A percentile compares a stretch with the other conserved stretches of the same genome.
Conservation (phyloP, 2,329 filamentous ascomycete species). For the Pseudogymnoascus sp. region DNA sequence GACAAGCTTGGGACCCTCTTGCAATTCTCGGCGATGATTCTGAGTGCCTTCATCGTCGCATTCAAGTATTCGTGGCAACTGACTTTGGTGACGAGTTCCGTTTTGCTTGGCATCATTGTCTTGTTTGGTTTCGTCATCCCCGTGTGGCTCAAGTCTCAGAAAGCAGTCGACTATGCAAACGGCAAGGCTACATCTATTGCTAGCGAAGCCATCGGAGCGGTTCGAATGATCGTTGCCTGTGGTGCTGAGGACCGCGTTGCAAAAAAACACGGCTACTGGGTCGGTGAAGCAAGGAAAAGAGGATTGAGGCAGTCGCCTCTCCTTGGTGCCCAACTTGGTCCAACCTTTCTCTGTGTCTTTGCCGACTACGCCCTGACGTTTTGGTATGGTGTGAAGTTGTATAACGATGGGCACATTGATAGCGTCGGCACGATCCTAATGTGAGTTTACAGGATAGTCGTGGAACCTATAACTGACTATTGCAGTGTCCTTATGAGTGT, state of each 20-base stretch:
- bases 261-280: conserved; percentile 46
- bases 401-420: conserved; percentile 38
- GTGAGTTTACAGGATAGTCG: conserved; percentile 30
- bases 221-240: conserved; percentile 56
- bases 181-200: conserved; percentile 51
- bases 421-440: conserved; percentile 47
- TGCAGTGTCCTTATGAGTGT: conserved; percentile 39
- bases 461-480: background rate
- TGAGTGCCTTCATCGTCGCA: conserved; percentile 46
- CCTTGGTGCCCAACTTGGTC: conserved; percentile 44
- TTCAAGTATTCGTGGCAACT: conserved; percentile 52
- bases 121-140: conserved; percentile 43
- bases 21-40: conserved; percentile 46
- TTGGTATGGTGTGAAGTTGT: conserved; percentile 53
- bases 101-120: conserved; percentile 48
- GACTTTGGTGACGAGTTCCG: conserved; percentile 49
- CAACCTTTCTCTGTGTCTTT: conserved; percentile 33
- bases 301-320: conserved; percentile 44
- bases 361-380: conserved; percentile 51
- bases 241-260: conserved; percentile 50
- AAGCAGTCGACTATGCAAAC: conserved; percentile 41
- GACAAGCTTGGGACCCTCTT: conserved; percentile 54
- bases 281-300: conserved; percentile 44
- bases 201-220: conserved; percentile 51
- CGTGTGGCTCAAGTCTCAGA: conserved; percentile 46